Evolutionary conservation across 805 yeast species (phyloP).

Genomic region (Clavispora vitiphila): DNA sequence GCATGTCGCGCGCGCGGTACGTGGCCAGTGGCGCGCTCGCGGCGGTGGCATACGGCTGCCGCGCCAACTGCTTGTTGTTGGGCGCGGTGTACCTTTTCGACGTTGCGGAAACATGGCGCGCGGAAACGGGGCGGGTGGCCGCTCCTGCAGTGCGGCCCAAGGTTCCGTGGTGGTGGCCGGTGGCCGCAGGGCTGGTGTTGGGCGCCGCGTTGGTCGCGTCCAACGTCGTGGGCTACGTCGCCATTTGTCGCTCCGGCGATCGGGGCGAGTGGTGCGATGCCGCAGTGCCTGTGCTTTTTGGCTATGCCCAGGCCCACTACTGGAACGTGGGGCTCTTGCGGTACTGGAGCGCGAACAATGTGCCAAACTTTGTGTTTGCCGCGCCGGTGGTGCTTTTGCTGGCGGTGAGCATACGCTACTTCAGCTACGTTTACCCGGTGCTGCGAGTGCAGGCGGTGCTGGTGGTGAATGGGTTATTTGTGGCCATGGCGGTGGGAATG

Average conservation of each 20-base stretch:
- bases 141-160: slow-evolving; percentile 9
- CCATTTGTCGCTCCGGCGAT: slow-evolving; percentile 53
- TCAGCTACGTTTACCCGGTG: slow-evolving; percentile 30
- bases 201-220: slow-evolving; percentile 41
- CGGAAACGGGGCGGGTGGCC: slow-evolving; percentile 1
- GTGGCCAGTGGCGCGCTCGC: slow-evolving; percentile 50
- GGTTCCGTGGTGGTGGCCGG: slow-evolving; percentile 16
- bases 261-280: slow-evolving; percentile 75
- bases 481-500: slow-evolving; percentile 48
- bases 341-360: slow-evolving; percentile 78
- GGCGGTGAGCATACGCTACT: slow-evolving; percentile 33
- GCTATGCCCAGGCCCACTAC: slow-evolving; percentile 70
- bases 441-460: slow-evolving; percentile 35
- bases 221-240: slow-evolving; percentile 49
- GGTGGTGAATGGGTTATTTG: slow-evolving; percentile 37
- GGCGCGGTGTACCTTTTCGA: slow-evolving; percentile 68
- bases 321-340: slow-evolving; percentile 81
- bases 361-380: slow-evolving; percentile 79
- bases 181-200: slow-evolving; percentile 55
- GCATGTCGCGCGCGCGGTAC: slow-evolving; percentile 20
- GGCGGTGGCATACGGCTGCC: slow-evolving; percentile 52
- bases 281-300: slow-evolving; percentile 53
- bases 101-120: slow-evolving; percentile 17
- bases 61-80: slow-evolving; percentile 73
- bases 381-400: slow-evolving; percentile 58